These are phyloP conservation scores for Apostasia shenzhenica DNA, from an alignment of 106 monocot species.

Conservation along the genomic window DNA sequence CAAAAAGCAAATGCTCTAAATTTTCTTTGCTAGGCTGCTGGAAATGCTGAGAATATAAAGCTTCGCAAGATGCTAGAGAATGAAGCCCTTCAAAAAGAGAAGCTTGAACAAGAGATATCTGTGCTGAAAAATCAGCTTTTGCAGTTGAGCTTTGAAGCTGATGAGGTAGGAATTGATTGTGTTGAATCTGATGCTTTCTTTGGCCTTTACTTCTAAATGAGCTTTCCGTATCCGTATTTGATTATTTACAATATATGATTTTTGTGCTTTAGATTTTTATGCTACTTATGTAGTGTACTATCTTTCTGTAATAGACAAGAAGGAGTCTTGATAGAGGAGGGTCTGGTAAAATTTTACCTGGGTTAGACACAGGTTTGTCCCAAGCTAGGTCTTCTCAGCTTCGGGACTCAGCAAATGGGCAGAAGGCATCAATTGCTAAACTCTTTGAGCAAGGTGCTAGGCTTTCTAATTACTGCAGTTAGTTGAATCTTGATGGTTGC, in stretches of 20 bases:
- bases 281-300: neutral
- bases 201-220: too few relatives aligned
- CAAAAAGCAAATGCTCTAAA: neutral
- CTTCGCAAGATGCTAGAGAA: conserved; percentile 75
- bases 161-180: conserved; percentile 51
- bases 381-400: conserved; percentile 61
- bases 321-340: conserved; percentile 85
- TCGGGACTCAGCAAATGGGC: conserved; percentile 62
- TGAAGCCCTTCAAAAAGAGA: conserved; percentile 80
- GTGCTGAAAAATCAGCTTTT: conserved; percentile 70
- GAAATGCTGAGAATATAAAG: conserved; percentile 60
- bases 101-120: conserved; percentile 90
- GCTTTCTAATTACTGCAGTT: neutral
- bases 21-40: conserved; percentile 43
- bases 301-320: conserved; percentile 45
- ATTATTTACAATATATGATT: neutral
- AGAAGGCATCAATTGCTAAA: conserved; percentile 84
- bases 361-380: conserved; percentile 74
- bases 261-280: conserved; percentile 8
- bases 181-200: neutral
- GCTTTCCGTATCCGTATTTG: neutral
- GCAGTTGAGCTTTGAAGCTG: conserved; percentile 86
- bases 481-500: neutral
- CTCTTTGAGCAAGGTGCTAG: conserved; percentile 83
- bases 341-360: conserved; percentile 62